Percentiles rank a stretch among this genome's conserved stretches.
Conservation (phyloP, 352 stramenopile genomes). For the Pythium pectinolyticum region DNA sequence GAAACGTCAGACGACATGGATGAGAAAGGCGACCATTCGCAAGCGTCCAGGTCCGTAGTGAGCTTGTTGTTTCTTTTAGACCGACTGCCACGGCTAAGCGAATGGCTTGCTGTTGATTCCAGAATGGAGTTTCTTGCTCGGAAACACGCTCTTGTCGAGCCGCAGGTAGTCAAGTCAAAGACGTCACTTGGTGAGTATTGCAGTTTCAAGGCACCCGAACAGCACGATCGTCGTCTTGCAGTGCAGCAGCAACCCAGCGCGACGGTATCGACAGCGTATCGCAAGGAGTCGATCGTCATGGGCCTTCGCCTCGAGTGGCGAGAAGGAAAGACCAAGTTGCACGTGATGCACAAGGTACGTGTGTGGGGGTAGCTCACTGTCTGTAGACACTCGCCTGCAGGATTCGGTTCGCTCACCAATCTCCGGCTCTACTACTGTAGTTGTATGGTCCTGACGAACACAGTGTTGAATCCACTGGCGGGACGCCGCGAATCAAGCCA, state of each 20-base stretch:
- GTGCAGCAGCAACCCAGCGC: no score
- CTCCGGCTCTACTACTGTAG: not conserved
- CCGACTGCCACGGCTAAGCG: not conserved
- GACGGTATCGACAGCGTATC: no score
- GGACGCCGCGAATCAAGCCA: not conserved
- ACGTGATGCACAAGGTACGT: conserved; percentile 59
- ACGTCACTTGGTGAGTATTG: conserved; percentile 53
- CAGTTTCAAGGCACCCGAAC: conserved; percentile 47
- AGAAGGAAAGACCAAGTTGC: conserved; percentile 60
- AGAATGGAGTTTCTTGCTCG: conserved; percentile 54
- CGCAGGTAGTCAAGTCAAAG: conserved; percentile 37
- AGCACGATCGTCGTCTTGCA: no score
- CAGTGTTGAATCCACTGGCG: not conserved
- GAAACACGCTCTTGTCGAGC: conserved; percentile 52
- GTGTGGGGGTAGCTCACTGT: no score
- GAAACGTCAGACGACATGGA: conserved; percentile 23
- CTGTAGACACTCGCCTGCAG: no score
- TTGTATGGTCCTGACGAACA: conserved; percentile 10
- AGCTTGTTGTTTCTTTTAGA: not conserved
- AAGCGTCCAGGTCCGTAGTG: conserved; percentile 40
- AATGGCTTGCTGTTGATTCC: not conserved
- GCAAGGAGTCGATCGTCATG: conserved; percentile 45
- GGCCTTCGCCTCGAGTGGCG: conserved; percentile 70
- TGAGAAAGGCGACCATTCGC: no score
- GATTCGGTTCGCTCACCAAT: not conserved